Evolutionary conservation across 108 stramenopile species (phyloP), one percentile per base, ranked within the genome.

Genomic region (Skeletonema menzelii): DNA sequence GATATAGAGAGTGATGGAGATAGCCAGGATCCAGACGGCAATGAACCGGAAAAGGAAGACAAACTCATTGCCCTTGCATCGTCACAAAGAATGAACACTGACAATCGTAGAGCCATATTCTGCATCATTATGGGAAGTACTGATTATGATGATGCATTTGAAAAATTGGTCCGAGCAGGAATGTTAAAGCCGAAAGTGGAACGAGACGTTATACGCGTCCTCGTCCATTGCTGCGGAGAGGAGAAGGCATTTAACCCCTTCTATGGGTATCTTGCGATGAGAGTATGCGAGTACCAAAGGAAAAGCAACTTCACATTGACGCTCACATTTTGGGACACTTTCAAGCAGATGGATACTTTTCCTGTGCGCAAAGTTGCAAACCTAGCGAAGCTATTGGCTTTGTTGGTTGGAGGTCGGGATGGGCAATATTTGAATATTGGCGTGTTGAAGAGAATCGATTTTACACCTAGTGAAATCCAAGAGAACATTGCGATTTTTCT

Each of bases 11-110:
- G 19, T 49, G 67, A 69, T 20, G 31, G 30, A 46, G 40, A 69
- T 22, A 8, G 53, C 24, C 56, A 62, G 5, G 31, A 61, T 66
- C n/a, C 32, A 59, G 17, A 61, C 56, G 56, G 19, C 19, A 38
- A 35, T 47, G 37, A 37, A 73, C 56, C 67, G 20, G 46, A 64
- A 8, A 74, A 81, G 65, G 88, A 71, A 75, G 80, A 82, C 53
- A 77, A 59, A 57, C 82, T 99, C 2, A 67, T 92, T 27, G 73
- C 91, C 19, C 80, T 95, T 10, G 97, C 97, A 32, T 65, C 88
- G 13, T 94, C 91, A 60, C 90, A 90, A 67, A 92, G 96, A 27
- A 97, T 99, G 97, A 97, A 97, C 59, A 97, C 97, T 11, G 96
- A 97, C 59, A 60, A 83, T 19, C 91, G 96, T 22, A 84, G 96